Evolutionary conservation across 768 basidiomycete genomes (phyloP).

Genomic region (Sporobolomyces roseus): DNA sequence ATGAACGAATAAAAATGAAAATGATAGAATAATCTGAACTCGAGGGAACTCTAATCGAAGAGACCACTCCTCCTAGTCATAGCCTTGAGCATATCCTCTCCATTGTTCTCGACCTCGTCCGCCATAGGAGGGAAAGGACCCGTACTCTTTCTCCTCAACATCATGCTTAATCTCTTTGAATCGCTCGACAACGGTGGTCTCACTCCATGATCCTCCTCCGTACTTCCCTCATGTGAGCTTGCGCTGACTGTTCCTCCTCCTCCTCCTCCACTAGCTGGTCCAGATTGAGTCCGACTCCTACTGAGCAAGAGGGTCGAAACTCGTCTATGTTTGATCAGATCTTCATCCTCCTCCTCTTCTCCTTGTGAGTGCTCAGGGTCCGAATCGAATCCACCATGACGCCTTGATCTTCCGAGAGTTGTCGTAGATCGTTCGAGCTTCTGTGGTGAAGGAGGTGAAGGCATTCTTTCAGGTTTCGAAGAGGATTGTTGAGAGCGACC

Average conservation of each 20-base stretch:
- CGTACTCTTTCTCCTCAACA: constrained; percentile 27
- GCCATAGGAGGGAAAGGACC: neutral
- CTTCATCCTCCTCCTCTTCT: constrained; percentile 2
- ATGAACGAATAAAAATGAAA: too few relatives aligned
- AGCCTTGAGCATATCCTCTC: neutral
- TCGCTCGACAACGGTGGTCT: constrained; percentile 16
- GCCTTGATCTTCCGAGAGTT: constrained; percentile 3
- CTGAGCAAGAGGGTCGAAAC: constrained; percentile 18
- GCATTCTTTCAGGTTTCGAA: neutral
- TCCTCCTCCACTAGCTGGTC: neutral
- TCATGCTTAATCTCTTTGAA: constrained; percentile 6
- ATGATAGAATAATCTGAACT: too few relatives aligned
- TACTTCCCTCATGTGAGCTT: neutral
- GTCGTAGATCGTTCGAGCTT: constrained; percentile 27
- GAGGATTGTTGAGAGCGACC: neutral
- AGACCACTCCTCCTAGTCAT: constrained; percentile 11
- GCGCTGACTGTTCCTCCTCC: constrained; percentile 1
- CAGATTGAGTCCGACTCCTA: constrained; percentile 22
- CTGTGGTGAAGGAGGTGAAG: constrained; percentile 10
- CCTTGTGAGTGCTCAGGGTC: neutral
- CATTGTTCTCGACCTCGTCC: neutral
- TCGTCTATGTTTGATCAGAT: constrained; percentile 4
- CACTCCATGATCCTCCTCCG: neutral
- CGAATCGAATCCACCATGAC: neutral
- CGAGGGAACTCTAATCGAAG: constrained; percentile 8